Conservation (phyloP, 352 stramenopile genomes). For the Phytophthora gonapodyides region DNA sequence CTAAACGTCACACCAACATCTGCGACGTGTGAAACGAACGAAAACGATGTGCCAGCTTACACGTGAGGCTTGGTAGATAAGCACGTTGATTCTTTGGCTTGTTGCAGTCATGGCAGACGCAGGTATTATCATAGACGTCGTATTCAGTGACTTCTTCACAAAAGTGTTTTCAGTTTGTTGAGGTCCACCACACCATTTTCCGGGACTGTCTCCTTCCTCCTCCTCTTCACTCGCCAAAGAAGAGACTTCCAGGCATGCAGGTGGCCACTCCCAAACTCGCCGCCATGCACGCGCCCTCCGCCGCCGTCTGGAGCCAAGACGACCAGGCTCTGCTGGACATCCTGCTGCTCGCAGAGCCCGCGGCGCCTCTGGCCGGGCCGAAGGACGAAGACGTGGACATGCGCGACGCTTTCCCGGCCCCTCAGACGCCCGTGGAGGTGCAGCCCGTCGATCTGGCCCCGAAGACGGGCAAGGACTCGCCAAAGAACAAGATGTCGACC, state of each 20-base stretch:
- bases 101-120: no score
- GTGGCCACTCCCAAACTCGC: constrained; percentile 20
- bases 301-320: constrained; percentile 35
- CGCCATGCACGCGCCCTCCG: constrained; percentile 9
- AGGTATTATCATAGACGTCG: no score
- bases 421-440: constrained; percentile 1
- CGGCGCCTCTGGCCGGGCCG: background rate
- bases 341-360: constrained; percentile 21
- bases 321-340: constrained; percentile 43
- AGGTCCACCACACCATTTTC: no score
- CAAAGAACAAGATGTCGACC: constrained; percentile 49
- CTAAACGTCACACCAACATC: no score
- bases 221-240: background rate
- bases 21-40: no score
- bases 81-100: no score
- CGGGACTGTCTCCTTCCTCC: no score
- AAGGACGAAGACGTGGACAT: constrained; percentile 19
- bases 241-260: constrained; percentile 21
- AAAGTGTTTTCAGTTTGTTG: no score
- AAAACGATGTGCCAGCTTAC: no score
- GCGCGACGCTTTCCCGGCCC: constrained; percentile 4
- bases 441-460: constrained; percentile 12
- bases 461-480: constrained; percentile 13
- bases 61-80: no score
- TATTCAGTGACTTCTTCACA: no score